Percentiles rank a stretch among this genome's conserved stretches.
These are phyloP conservation scores for Onygenales sp. DNA, from an alignment of 2,329 filamentous ascomycete species.

Conservation along the genomic window DNA sequence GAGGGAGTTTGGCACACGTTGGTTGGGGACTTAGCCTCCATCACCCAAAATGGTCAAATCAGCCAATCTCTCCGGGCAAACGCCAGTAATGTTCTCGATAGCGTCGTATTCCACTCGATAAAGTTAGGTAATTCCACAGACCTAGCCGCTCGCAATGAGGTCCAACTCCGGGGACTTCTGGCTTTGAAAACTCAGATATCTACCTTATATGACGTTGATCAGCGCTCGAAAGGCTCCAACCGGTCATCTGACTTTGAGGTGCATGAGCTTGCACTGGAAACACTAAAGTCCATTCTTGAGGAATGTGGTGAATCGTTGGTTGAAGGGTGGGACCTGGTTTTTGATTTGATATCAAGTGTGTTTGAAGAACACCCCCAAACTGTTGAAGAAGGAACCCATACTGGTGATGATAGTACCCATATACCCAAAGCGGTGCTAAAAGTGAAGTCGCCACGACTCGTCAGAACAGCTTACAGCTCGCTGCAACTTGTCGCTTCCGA, in stretches of 20 bases:
- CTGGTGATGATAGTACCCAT: conserved; percentile 12
- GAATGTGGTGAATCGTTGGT: conserved; percentile 76
- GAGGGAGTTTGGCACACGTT: conserved; percentile 70
- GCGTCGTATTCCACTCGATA: conserved; percentile 34
- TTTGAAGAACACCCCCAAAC: conserved; percentile 46
- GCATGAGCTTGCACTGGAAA: conserved; percentile 69
- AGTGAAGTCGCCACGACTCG: conserved; percentile 57
- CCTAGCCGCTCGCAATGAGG: conserved; percentile 43
- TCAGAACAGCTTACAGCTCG: conserved; percentile 79
- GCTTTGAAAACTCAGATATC: conserved; percentile 55
- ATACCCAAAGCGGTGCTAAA: conserved; percentile 11
- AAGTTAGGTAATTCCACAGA: conserved; percentile 27
- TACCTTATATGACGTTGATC: conserved; percentile 47
- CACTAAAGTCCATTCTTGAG: conserved; percentile 73
- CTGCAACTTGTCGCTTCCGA: conserved; percentile 91
- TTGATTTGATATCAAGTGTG: conserved; percentile 75
- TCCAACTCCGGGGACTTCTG: conserved; percentile 64
- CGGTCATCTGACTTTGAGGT: conserved; percentile 65
- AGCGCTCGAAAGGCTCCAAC: conserved; percentile 46
- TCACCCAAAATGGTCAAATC: conserved; percentile 31
- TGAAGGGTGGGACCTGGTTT: conserved; percentile 76
- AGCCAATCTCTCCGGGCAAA: conserved; percentile 31
- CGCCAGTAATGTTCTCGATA: conserved; percentile 55
- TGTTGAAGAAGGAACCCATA: conserved; percentile 18
- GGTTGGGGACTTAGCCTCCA: conserved; percentile 43